Conservation (phyloP, 768 basidiomycete genomes). For the Artomyces pyxidatus region DNA sequence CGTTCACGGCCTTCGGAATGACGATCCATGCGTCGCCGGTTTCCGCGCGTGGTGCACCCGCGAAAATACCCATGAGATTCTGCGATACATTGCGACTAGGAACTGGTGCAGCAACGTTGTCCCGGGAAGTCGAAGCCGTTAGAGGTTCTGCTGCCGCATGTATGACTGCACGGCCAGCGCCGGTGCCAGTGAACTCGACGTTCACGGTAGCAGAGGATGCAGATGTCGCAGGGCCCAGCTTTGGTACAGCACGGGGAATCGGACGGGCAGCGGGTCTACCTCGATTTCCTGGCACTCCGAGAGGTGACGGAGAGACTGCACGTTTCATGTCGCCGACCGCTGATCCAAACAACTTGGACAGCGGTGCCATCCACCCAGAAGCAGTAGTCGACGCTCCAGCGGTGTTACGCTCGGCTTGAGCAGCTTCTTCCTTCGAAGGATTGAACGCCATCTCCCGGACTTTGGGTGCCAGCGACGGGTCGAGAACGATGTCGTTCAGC, state of each 20-base stretch:
- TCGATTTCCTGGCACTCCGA: slow-evolving; percentile 14
- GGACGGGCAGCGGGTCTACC: slow-evolving; percentile 17
- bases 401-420: slow-evolving; percentile 29
- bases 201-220: slow-evolving; percentile 91
- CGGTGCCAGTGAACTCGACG: slow-evolving; percentile 85
- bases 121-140: not conserved
- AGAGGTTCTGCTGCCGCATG: slow-evolving; percentile 25
- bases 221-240: slow-evolving; percentile 75
- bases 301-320: slow-evolving; percentile 17
- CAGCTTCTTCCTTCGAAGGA: slow-evolving; percentile 40
- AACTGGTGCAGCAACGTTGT: slow-evolving; percentile 25
- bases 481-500: slow-evolving; percentile 85
- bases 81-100: slow-evolving; percentile 15
- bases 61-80: slow-evolving; percentile 82
- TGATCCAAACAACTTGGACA: slow-evolving; percentile 70
- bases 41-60: slow-evolving; percentile 62
- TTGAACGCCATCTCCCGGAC: slow-evolving; percentile 67
- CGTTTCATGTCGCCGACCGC: slow-evolving; percentile 22
- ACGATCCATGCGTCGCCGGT: slow-evolving; percentile 68
- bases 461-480: slow-evolving; percentile 66
- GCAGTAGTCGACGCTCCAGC: slow-evolving; percentile 23
- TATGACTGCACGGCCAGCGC: slow-evolving; percentile 47
- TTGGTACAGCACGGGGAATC: slow-evolving; percentile 57
- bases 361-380: slow-evolving; percentile 75
- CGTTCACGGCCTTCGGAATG: slow-evolving; percentile 30